Evolutionary conservation across 2,329 filamentous ascomycete genomes (phyloP).

Genomic region (Apiospora kogelbergensis): DNA sequence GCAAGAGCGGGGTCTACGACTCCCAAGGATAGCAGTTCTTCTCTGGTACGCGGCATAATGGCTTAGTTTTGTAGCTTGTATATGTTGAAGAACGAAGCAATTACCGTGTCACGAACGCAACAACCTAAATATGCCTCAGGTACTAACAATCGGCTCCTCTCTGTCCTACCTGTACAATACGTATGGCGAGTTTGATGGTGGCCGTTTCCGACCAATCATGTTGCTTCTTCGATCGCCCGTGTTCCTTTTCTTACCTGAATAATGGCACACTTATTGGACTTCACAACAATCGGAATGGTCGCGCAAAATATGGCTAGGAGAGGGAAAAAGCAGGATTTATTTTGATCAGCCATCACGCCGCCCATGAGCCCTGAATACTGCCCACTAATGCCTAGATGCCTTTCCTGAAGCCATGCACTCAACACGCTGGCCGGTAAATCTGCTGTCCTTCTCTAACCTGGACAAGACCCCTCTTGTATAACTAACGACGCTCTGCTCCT

Average conservation of each 20-base stretch:
- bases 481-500: background rate
- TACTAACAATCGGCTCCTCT: background rate
- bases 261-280: background rate
- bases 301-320: background rate
- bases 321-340: background rate
- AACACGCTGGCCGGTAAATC: background rate
- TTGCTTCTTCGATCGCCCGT: background rate
- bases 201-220: background rate
- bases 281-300: background rate
- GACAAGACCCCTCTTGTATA: background rate
- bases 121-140: background rate
- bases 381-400: constrained; percentile 11
- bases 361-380: constrained; percentile 8
- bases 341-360: constrained; percentile 2
- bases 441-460: constrained; percentile 7
- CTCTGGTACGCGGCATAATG: constrained; percentile 21
- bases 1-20: constrained; percentile 23
- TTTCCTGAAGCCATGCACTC: constrained; percentile 11
- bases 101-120: background rate
- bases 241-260: background rate
- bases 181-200: background rate
- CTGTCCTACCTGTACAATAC: background rate
- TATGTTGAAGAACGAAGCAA: background rate
- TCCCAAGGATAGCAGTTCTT: constrained; percentile 22
- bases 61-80: background rate